Evolutionary conservation across 495 filamentous ascomycete species (phyloP).

Genomic region (Penicillium angulare): DNA sequence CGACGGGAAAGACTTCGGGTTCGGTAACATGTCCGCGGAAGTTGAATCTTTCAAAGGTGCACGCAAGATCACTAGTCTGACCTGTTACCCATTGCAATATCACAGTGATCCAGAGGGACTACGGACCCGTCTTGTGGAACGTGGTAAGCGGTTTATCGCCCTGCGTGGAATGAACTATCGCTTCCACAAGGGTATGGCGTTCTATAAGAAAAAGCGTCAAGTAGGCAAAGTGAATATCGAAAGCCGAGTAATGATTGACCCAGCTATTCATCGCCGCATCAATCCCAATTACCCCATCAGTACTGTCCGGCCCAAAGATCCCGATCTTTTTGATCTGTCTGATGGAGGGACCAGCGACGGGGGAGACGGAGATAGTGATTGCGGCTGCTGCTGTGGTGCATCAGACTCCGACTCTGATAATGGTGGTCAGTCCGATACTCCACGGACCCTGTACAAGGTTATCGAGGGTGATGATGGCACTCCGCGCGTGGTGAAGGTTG

Average conservation of each 20-base stretch:
- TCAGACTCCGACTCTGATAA: conserved; percentile 53
- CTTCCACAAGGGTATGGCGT: conserved; percentile 77
- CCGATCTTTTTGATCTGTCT: conserved; percentile 60
- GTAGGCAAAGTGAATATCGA: conserved; percentile 88
- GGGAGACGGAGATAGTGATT: conserved; percentile 43
- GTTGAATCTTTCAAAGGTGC: conserved; percentile 80
- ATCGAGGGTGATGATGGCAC: conserved; percentile 62
- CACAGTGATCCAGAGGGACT: conserved; percentile 72
- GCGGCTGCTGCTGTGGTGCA: conserved; percentile 36
- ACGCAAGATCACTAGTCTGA: conserved; percentile 75
- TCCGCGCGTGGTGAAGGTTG: conserved; percentile 57
- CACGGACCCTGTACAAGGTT: conserved; percentile 63
- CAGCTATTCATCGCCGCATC: conserved; percentile 79
- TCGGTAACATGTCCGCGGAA: conserved; percentile 68
- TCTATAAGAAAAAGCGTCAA: conserved; percentile 74
- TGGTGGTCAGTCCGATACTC: conserved; percentile 51
- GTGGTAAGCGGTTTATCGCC: conserved; percentile 80
- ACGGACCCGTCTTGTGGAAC: conserved; percentile 67
- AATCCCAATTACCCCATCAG: conserved; percentile 88
- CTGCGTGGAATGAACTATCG: conserved; percentile 84
- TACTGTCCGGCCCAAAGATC: conserved; percentile 72
- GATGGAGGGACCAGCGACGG: conserved; percentile 43
- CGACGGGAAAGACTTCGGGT: conserved; percentile 73
- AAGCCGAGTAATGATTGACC: conserved; percentile 88
- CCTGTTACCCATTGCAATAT: conserved; percentile 78